Percentiles rank a stretch among this genome's conserved stretches.
Evolutionary conservation across 306 rosid species (phyloP).

Genomic region (Crotalaria pallida): DNA sequence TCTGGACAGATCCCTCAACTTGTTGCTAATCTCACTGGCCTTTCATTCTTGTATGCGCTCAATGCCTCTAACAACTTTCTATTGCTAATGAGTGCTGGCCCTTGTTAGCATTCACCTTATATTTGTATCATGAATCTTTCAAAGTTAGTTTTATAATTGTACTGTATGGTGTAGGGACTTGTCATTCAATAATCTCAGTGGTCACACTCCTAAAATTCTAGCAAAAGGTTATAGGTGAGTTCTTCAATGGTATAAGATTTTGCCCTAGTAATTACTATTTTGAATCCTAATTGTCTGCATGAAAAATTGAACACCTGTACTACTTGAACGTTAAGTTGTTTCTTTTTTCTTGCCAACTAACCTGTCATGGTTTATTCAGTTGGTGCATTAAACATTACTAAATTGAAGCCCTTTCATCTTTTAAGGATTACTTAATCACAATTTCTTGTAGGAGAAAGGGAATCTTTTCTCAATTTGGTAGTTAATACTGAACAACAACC

Average conservation of each 20-base stretch:
- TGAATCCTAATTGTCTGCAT: neutral
- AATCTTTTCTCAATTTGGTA: neutral
- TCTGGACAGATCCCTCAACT: constrained; percentile 76
- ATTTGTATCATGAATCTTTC: constrained; percentile 2
- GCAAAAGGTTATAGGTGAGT: constrained; percentile 90
- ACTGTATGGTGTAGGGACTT: constrained; percentile 55
- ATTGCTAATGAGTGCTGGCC: no score
- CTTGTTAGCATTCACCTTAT: no score
- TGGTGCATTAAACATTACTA: neutral
- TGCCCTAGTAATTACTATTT: neutral
- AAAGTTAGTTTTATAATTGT: constrained; percentile 1
- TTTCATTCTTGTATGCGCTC: constrained; percentile 69
- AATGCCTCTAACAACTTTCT: constrained; percentile 16
- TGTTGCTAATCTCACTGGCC: constrained; percentile 75
- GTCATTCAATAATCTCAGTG: constrained; percentile 90
- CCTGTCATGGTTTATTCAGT: neutral
- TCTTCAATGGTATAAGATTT: neutral
- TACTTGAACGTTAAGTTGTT: neutral
- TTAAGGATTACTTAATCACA: neutral
- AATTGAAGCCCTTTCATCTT: neutral
- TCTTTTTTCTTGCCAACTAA: neutral
- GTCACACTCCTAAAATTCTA: constrained; percentile 80
- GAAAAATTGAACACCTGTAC: neutral
- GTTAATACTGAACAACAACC: neutral
- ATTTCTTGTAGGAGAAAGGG: neutral